Percentiles rank a stretch among this genome's conserved stretches.
Evolutionary conservation across 495 filamentous ascomycete species (phyloP).

Genomic region (Neurospora africana): DNA sequence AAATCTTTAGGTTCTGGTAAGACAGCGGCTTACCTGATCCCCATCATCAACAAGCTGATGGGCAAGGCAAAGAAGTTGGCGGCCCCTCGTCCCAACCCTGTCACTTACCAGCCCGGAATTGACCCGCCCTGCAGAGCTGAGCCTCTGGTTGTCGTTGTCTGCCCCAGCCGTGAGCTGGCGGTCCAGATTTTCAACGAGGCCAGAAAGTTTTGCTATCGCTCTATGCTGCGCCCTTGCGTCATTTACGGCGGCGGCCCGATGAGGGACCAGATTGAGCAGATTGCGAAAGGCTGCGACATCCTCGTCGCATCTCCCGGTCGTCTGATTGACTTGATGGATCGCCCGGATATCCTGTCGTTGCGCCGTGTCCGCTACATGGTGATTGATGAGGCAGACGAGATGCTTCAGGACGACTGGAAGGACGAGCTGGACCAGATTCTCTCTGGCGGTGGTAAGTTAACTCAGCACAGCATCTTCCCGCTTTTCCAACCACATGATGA

Average conservation of each 20-base stretch:
- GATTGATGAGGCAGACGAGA: constrained; percentile 92
- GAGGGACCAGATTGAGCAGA: constrained; percentile 53
- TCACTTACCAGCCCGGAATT: constrained; percentile 27
- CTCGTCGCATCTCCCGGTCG: constrained; percentile 83
- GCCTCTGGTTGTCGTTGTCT: constrained; percentile 77
- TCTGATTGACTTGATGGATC: constrained; percentile 68
- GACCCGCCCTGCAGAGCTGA: constrained; percentile 54
- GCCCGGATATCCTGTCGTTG: constrained; percentile 56
- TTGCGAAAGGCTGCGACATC: constrained; percentile 78
- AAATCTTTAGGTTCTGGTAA: constrained; percentile 72
- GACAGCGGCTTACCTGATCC: constrained; percentile 85
- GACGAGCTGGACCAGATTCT: constrained; percentile 59
- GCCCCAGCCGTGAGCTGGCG: constrained; percentile 78
- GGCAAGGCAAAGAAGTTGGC: constrained; percentile 81
- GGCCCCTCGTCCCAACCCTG: constrained; percentile 58
- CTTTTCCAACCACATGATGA: constrained; percentile 5
- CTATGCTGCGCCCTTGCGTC: constrained; percentile 56
- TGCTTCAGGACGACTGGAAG: constrained; percentile 69
- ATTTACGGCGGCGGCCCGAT: constrained; percentile 75
- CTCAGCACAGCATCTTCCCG: not conserved
- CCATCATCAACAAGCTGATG: constrained; percentile 82
- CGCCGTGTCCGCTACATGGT: constrained; percentile 71
- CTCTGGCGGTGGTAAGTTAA: constrained; percentile 58
- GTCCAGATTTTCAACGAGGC: constrained; percentile 69
- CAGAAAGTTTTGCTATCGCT: not conserved